phyloP scores from a whole-genome alignment of 2,329 filamentous ascomycete species.

The Bipolaris gigantea region DNA sequence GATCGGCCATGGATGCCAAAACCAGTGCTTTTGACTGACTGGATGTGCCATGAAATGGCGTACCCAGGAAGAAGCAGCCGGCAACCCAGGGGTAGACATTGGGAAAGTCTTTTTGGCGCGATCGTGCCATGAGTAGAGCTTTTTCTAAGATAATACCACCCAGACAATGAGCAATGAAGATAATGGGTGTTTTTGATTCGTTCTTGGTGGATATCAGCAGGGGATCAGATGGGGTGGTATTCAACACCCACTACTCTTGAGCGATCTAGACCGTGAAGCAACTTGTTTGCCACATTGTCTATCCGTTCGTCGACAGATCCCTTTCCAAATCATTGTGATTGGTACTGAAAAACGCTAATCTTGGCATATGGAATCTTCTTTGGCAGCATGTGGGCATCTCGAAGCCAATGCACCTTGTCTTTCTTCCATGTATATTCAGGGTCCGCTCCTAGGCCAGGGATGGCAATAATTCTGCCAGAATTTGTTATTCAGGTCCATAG shows the following conservation, averaged over 20 bases:
- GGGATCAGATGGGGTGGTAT: not conserved
- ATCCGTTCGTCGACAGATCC: constrained; percentile 32
- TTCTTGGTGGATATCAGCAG: constrained; percentile 13
- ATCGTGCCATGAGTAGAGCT: constrained; percentile 18
- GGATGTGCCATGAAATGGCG: constrained; percentile 23
- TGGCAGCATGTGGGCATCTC: constrained; percentile 34
- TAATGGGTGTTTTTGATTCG: constrained; percentile 29
- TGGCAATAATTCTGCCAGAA: constrained; percentile 30
- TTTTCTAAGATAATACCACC: constrained; percentile 34
- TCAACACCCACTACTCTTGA: constrained; percentile 19
- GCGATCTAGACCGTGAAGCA: constrained; percentile 24
- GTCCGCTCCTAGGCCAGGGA: constrained; percentile 36
- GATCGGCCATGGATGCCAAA: constrained; percentile 24
- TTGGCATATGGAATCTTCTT: constrained; percentile 30
- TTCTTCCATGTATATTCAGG: constrained; percentile 35
- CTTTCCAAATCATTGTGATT: constrained; percentile 36
- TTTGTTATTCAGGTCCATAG: not conserved
- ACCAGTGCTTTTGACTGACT: constrained; percentile 23
- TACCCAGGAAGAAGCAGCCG: constrained; percentile 27
- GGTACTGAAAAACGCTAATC: constrained; percentile 36
- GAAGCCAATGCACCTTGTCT: constrained; percentile 33
- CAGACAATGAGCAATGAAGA: constrained; percentile 36
- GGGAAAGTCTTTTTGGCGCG: constrained; percentile 20
- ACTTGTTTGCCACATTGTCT: constrained; percentile 29
- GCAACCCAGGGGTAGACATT: constrained; percentile 27